Evolutionary conservation across 345 rosid species (phyloP).

Genomic region (Eucalyptus curtisii): DNA sequence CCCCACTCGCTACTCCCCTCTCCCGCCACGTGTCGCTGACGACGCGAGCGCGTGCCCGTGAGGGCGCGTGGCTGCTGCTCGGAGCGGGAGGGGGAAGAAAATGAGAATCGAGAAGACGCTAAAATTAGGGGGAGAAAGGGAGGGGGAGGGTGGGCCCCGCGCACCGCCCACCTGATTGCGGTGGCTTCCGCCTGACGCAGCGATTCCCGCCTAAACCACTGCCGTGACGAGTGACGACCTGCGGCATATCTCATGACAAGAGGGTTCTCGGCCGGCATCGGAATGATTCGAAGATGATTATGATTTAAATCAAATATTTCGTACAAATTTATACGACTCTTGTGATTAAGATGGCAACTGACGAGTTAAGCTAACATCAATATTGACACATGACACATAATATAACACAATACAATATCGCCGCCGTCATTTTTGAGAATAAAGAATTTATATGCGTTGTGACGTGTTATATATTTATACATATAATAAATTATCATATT

Average conservation of each 20-base stretch:
- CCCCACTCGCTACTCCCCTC: neutral
- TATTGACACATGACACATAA: fast-evolving
- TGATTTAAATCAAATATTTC: neutral
- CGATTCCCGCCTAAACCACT: neutral
- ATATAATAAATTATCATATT: fast-evolving
- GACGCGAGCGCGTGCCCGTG: neutral
- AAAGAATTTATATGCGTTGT: fast-evolving
- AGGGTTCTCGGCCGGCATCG: neutral
- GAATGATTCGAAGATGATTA: neutral
- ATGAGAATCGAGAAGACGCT: neutral
- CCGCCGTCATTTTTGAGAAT: no score
- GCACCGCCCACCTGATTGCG: neutral
- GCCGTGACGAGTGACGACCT: neutral
- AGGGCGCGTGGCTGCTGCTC: neutral
- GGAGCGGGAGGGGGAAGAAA: neutral
- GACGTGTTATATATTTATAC: no score
- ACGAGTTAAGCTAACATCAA: fast-evolving
- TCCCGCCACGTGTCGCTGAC: neutral
- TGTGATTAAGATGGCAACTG: fast-evolving
- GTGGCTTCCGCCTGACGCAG: neutral
- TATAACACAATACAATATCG: no score
- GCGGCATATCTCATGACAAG: neutral
- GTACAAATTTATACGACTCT: neutral
- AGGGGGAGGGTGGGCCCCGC: neutral
- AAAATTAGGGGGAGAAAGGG: neutral